These are phyloP conservation scores for Geranium incanum DNA, from an alignment of 441 rosid genomes.

Conservation along the genomic window DNA sequence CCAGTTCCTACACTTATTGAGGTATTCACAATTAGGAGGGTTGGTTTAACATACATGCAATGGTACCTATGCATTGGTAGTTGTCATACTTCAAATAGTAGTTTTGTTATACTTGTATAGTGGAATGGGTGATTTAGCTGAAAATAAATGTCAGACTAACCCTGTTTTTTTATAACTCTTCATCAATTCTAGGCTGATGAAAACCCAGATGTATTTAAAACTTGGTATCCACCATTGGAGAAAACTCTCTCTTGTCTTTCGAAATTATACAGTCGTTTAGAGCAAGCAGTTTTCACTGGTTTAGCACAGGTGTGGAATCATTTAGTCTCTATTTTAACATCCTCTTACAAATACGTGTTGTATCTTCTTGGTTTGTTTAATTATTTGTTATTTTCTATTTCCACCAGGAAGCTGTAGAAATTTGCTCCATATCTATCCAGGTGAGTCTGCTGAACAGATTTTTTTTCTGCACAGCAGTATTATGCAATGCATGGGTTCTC, in stretches of 20 bases:
- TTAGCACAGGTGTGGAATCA: constrained; percentile 71
- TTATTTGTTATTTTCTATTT: constrained; percentile 21
- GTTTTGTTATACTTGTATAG: background rate
- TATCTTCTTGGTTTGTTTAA: constrained; percentile 11
- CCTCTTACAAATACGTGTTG: background rate
- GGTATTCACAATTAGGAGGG: background rate
- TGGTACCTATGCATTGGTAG: background rate
- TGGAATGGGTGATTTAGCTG: constrained; percentile 15
- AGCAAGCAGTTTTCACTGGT: constrained; percentile 84
- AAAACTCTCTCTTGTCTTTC: constrained; percentile 86
- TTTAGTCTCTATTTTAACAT: constrained; percentile 12
- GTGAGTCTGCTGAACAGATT: constrained; percentile 40
- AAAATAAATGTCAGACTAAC: background rate
- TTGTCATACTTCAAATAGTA: background rate
- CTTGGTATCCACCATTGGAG: constrained; percentile 96
- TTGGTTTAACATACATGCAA: background rate
- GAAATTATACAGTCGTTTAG: constrained; percentile 78
- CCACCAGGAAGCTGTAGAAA: constrained; percentile 90
- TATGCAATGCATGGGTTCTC: background rate
- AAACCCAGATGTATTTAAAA: constrained; percentile 54
- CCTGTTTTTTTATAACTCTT: constrained; percentile 6
- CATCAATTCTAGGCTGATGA: constrained; percentile 48
- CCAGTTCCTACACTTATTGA: background rate
- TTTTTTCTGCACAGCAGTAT: constrained; percentile 2
- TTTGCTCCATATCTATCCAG: constrained; percentile 81